phyloP scores from a whole-genome alignment of 768 basidiomycete genomes.

The Amanita jacksonii region DNA sequence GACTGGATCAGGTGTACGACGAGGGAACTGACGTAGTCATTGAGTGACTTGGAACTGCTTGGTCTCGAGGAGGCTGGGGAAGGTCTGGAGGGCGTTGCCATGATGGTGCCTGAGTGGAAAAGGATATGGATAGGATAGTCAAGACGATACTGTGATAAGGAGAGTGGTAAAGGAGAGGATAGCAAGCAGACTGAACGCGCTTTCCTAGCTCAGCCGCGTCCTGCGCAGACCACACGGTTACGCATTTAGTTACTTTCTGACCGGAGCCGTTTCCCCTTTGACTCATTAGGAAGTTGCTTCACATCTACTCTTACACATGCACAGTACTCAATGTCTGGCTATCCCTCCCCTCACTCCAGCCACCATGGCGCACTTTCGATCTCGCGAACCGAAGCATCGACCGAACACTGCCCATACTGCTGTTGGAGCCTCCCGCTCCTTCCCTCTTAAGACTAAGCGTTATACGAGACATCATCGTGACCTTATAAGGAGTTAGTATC shows the following conservation, averaged over 20 bases:
- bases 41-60: conserved; percentile 42
- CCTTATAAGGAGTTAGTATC: conserved; percentile 17
- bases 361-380: not conserved
- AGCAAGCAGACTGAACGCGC: conserved; percentile 13
- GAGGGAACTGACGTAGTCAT: conserved; percentile 47
- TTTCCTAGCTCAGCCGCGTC: conserved; percentile 33
- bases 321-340: too few species aligned
- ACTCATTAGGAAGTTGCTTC: conserved; percentile 8
- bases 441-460: conserved; percentile 47
- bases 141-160: too few species aligned
- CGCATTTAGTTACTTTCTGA: conserved; percentile 20
- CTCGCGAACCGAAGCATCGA: not conserved
- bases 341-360: too few species aligned
- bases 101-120: conserved; percentile 13
- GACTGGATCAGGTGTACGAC: not conserved
- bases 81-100: conserved; percentile 32
- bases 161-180: conserved; percentile 6
- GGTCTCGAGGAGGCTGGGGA: conserved; percentile 28
- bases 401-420: not conserved
- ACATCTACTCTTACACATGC: conserved; percentile 1
- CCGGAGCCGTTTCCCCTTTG: conserved; percentile 1
- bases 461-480: conserved; percentile 63
- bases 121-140: conserved; percentile 4
- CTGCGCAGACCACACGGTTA: conserved; percentile 32
- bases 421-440: not conserved